A percentile compares a stretch with the other conserved stretches of the same genome.
phyloP scores from a whole-genome alignment of 805 yeast species.

The Candida khao-thaluensis region DNA sequence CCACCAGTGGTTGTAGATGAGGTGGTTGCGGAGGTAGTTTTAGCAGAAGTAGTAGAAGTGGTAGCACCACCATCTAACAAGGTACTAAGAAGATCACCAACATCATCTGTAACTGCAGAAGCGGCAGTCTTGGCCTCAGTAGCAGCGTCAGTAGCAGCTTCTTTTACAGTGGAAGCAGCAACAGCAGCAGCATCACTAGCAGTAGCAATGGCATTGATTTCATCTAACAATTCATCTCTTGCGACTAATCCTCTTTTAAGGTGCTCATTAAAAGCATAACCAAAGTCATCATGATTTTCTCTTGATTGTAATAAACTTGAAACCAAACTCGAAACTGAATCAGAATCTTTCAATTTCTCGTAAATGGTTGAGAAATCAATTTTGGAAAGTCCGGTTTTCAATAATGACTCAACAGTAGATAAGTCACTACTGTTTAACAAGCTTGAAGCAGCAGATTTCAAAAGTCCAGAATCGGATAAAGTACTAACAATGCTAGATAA shows the following conservation, averaged over 20 bases:
- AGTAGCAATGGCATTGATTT: slow-evolving; percentile 3
- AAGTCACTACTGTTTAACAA: slow-evolving; percentile 22
- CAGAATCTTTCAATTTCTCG: slow-evolving; percentile 27
- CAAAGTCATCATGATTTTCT: slow-evolving; percentile 17
- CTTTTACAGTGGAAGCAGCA: neutral
- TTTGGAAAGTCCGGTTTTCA: slow-evolving; percentile 21
- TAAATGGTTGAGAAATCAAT: slow-evolving; percentile 23
- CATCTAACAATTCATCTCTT: slow-evolving; percentile 10
- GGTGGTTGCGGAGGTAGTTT: neutral
- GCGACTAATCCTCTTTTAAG: slow-evolving; percentile 15
- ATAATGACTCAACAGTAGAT: slow-evolving; percentile 20
- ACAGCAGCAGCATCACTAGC: neutral
- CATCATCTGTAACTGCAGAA: slow-evolving; percentile 1
- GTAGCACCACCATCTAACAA: slow-evolving; percentile 1
- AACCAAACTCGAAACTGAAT: slow-evolving; percentile 16
- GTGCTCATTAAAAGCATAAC: slow-evolving; percentile 14
- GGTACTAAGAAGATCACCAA: neutral
- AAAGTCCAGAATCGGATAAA: slow-evolving; percentile 23
- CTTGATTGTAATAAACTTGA: slow-evolving; percentile 13
- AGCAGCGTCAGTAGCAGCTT: slow-evolving; percentile 1
- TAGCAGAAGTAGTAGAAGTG: slow-evolving; percentile 1
- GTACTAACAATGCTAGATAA: slow-evolving; percentile 20
- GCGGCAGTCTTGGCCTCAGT: slow-evolving; percentile 4
- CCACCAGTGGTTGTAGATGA: slow-evolving; percentile 5
- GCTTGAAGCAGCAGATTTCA: slow-evolving; percentile 21